A percentile compares a stretch with the other conserved stretches of the same genome.
Conservation (phyloP, 345 rosid species). For the Luvunga scandens region DNA sequence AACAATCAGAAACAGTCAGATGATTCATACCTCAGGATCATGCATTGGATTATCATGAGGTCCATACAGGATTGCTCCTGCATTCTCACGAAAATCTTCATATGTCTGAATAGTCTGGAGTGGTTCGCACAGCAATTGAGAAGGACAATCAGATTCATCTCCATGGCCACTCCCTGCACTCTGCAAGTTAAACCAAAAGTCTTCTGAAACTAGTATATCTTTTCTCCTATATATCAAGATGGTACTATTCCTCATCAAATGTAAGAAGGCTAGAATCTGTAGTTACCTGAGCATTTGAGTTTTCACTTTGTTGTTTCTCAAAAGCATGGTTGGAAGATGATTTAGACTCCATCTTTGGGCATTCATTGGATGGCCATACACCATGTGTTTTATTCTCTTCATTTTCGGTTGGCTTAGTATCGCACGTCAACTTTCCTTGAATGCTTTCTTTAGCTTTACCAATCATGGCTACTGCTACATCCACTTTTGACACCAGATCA, state of each 20-base stretch:
- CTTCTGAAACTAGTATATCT: not conserved
- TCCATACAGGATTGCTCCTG: constrained; percentile 5
- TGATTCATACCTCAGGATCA: constrained; percentile 40
- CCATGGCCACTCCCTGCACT: constrained; percentile 1
- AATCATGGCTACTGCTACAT: constrained; percentile 3
- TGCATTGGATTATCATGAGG: constrained; percentile 17
- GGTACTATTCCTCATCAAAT: not conserved
- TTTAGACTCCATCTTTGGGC: constrained; percentile 21
- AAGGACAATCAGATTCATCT: constrained; percentile 10
- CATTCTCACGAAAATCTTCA: constrained; percentile 23
- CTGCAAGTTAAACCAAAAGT: constrained; percentile 9
- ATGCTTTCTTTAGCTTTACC: constrained; percentile 15
- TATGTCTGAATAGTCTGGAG: constrained; percentile 19
- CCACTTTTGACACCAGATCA: constrained; percentile 7
- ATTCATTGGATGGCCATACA: constrained; percentile 17
- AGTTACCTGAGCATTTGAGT: constrained; percentile 33
- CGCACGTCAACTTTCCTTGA: constrained; percentile 19
- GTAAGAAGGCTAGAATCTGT: not conserved
- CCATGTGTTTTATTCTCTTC: constrained; percentile 17
- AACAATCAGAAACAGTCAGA: not conserved
- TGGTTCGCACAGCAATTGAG: constrained; percentile 14
- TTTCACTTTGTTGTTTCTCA: constrained; percentile 22
- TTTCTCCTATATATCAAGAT: not conserved
- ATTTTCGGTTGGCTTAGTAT: not conserved
- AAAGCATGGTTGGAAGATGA: constrained; percentile 18